These are phyloP conservation scores for Phytophthora aleatoria DNA, from an alignment of 352 stramenopile species.

Conservation along the genomic window DNA sequence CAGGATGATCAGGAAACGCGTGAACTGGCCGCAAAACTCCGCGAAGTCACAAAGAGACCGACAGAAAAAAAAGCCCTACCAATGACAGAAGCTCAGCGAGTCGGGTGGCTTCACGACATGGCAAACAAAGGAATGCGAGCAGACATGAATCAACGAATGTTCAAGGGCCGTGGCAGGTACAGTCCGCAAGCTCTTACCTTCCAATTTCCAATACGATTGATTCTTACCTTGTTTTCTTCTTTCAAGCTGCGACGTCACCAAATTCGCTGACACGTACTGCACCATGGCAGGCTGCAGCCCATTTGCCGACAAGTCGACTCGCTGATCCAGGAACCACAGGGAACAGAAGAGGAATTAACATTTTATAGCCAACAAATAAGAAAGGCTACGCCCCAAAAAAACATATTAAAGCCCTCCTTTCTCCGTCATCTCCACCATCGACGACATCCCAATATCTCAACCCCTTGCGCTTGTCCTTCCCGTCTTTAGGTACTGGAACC, in stretches of 20 bases:
- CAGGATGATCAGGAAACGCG: constrained; percentile 57
- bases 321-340: constrained; percentile 36
- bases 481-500: constrained; percentile 19
- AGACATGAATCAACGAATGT: constrained; percentile 83
- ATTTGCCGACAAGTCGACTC: constrained; percentile 85
- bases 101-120: constrained; percentile 84
- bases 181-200: constrained; percentile 11
- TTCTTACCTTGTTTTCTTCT: constrained; percentile 16
- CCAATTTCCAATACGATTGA: neutral
- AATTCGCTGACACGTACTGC: constrained; percentile 85
- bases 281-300: constrained; percentile 87
- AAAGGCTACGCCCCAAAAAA: constrained; percentile 30
- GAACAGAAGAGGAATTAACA: constrained; percentile 5
- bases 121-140: constrained; percentile 65
- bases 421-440: constrained; percentile 29
- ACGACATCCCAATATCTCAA: constrained; percentile 18
- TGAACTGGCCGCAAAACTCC: constrained; percentile 67
- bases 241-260: constrained; percentile 79
- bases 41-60: constrained; percentile 66
- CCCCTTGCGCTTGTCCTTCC: constrained; percentile 21
- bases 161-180: constrained; percentile 80
- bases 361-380: constrained; percentile 27
- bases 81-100: constrained; percentile 76
- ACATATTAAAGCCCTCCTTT: constrained; percentile 41
- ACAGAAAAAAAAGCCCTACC: constrained; percentile 68